Evolutionary conservation across 176 grass and related monocot genomes (phyloP), one percentile per base, ranked within the genome.

Genomic region (Ananas comosus): DNA sequence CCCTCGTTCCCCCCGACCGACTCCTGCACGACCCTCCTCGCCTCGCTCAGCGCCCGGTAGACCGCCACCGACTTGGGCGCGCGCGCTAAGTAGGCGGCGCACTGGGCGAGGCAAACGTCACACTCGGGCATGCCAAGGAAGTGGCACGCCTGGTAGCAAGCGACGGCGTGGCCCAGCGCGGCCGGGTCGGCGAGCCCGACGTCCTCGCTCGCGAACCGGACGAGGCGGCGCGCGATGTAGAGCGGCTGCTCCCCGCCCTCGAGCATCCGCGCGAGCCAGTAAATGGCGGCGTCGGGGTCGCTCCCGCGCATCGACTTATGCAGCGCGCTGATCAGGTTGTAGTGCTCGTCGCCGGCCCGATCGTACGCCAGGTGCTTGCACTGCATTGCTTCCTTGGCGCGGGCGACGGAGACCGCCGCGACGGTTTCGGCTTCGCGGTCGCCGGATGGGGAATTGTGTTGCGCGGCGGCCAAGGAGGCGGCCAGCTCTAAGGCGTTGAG

Each of bases 341-440:
- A 85, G 71, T 85, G 83, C n/a, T 85, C 83, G 3, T 85, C 77
- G 10, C 83, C 77, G 1, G 83, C 83, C 12, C 67, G 72, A 42
- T 85, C 83, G 11, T 85, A 85, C 10, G 83, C 76, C 72, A 85
- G 21, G 72, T 85, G 83, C 19, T 85, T 85, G 77, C 77, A 80
- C 50, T 85, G 83, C 83, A 80, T 85, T 14, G 83, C 77, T 66
- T 85, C 83, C 61, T 85, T 80, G 13, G 70, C 79, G 67, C 80
- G 83, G 22, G 75, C 77, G 14, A 85, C 51, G 19, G 67, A 76
- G 53, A 85, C 77, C 24, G 59, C 57, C 25, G 68, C 9, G 0
- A 72, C 9, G 0, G 71, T 1, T 23, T 23, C 25, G 25, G 25
- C 51, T 24, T 25, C 58, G 24, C 52, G 16, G 3, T 25, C 50